Evolutionary conservation across 768 basidiomycete genomes (phyloP), one percentile per base, ranked within the genome.

Genomic region (Lactarius psammicola): DNA sequence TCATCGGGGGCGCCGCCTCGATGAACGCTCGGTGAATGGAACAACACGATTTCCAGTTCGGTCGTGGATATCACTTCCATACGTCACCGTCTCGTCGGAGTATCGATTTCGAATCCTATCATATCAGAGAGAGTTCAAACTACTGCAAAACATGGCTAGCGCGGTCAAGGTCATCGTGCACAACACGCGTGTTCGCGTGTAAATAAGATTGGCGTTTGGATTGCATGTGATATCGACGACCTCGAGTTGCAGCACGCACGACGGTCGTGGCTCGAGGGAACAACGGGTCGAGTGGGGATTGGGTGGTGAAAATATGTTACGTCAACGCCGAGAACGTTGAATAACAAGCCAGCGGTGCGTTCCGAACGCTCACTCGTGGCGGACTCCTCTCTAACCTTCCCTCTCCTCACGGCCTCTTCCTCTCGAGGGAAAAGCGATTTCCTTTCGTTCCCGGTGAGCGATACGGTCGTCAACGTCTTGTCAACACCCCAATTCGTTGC

Each of bases 361-460:
- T 49, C 49, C 49, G 49, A 26, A 26, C 4, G 15, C 8, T 31
- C 30, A 26, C 8, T 31, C 30, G 54, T 55, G 17, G 54, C 30
- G 17, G 28, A 33, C 54, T 10, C 54, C 54, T 31, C 54, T 20
- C 53, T 55, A 30, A 30, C 31, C 31, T 18, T 31, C 51, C 23
- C 49, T 15, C 49, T 28, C 23, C 23, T 11, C 49, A 20, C 42
- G 17, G 4, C 49, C 28, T 15, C 8, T n/a, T 13, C 11, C 13
- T n/a, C 42, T 10, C 34, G n/a, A 28, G 38, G 23, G 40, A 13
- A 55, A 54, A 28, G 18, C 17, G 1, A 15, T 55, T 34, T 60
- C 40, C 54, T 11, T 55, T 56, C 59, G 33, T 60, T 46, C 53
- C 59, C 7, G 36, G 63, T 60, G 64, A 30, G 59, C 59, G 58